A percentile compares a stretch with the other conserved stretches of the same genome.
Conservation (phyloP, 1,284 basidiomycete genomes). For the Ceratobasidium theobromae region DNA sequence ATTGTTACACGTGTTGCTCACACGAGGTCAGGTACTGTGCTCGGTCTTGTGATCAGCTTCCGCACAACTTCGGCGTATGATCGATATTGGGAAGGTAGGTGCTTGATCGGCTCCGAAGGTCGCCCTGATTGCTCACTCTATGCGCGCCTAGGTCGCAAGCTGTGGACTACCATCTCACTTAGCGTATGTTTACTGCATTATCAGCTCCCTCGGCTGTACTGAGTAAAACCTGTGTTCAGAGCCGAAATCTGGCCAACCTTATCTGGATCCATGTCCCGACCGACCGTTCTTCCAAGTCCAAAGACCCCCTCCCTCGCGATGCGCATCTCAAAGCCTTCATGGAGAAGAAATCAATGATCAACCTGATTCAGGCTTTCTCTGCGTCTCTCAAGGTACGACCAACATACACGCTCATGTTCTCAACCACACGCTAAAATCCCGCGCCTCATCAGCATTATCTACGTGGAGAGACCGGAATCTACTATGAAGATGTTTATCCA, state of each 20-base stretch:
- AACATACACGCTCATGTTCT: background rate
- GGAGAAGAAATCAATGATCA: slow-evolving; percentile 73
- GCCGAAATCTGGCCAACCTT: slow-evolving; percentile 39
- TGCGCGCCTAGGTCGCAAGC: slow-evolving; percentile 11
- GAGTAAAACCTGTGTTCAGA: background rate
- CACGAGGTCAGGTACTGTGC: slow-evolving; percentile 40
- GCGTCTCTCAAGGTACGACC: slow-evolving; percentile 57
- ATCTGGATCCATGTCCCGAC: slow-evolving; percentile 63
- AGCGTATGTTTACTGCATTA: background rate
- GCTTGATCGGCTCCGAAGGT: background rate
- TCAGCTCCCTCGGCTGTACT: background rate
- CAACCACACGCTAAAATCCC: too few relatives aligned
- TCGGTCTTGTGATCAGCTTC: slow-evolving; percentile 47
- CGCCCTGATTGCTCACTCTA: background rate
- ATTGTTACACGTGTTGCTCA: background rate
- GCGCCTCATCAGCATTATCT: slow-evolving; percentile 42
- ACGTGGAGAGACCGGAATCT: slow-evolving; percentile 52
- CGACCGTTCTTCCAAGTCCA: slow-evolving; percentile 47
- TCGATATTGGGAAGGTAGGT: slow-evolving; percentile 50
- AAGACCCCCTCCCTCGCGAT: slow-evolving; percentile 39
- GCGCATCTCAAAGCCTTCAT: slow-evolving; percentile 54
- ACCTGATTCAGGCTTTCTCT: slow-evolving; percentile 66
- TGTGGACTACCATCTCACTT: slow-evolving; percentile 19
- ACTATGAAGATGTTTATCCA: slow-evolving; percentile 47
- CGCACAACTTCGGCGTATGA: slow-evolving; percentile 60